These are phyloP conservation scores for Podaxis sp. DNA, from an alignment of 768 basidiomycete genomes.

Conservation along the genomic window DNA sequence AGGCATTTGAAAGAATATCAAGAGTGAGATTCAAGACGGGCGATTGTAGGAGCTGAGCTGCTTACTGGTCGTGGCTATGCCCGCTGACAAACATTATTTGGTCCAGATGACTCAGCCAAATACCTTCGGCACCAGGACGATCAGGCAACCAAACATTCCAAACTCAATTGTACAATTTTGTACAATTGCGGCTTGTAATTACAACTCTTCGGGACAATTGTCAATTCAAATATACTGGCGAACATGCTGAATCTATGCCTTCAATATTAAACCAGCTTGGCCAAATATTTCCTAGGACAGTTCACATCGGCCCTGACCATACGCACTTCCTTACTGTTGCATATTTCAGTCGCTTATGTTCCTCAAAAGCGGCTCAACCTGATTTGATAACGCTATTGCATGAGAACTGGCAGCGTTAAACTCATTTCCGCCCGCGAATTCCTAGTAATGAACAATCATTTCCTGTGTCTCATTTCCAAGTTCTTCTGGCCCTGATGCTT, in stretches of 20 bases:
- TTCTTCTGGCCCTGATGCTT: too few relatives aligned
- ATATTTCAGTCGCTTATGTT: too few relatives aligned
- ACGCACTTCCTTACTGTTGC: too few relatives aligned
- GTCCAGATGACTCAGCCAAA: not conserved
- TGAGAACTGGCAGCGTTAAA: not conserved
- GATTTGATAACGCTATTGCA: too few relatives aligned
- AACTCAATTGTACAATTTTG: too few relatives aligned
- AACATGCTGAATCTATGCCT: not conserved
- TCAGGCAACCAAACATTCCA: not conserved
- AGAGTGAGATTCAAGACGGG: constrained; percentile 4
- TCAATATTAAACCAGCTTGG: not conserved
- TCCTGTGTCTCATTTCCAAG: too few relatives aligned
- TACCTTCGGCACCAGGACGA: not conserved
- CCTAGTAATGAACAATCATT: not conserved
- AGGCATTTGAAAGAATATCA: constrained; percentile 54
- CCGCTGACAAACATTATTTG: constrained; percentile 11
- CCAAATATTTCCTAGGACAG: too few relatives aligned
- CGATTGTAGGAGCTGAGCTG: not conserved
- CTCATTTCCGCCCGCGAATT: not conserved
- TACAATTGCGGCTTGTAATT: too few relatives aligned
- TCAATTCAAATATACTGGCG: not conserved
- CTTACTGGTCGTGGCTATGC: not conserved
- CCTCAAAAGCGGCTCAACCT: too few relatives aligned
- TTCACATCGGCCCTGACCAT: too few relatives aligned
- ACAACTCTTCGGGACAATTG: not conserved